These are phyloP conservation scores for Fraxinus cuspidata DNA, from an alignment of 257 asterid species.

Conservation along the genomic window DNA sequence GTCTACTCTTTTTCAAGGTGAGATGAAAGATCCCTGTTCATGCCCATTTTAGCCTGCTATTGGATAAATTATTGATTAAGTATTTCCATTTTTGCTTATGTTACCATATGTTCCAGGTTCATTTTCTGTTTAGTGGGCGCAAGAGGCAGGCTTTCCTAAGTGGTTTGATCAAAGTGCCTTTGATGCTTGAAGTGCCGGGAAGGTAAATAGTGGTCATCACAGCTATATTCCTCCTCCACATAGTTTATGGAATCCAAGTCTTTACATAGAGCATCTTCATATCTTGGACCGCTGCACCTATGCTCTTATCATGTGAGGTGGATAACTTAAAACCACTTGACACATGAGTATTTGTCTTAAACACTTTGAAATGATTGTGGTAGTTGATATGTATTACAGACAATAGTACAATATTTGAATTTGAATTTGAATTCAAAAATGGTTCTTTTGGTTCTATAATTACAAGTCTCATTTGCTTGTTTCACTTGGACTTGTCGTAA, in stretches of 20 bases:
- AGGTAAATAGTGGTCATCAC: constrained; percentile 63
- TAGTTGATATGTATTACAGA: no score
- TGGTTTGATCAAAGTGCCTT: constrained; percentile 61
- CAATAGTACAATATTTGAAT: no score
- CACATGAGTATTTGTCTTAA: no score
- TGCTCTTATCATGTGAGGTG: constrained; percentile 34
- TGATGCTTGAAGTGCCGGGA: constrained; percentile 53
- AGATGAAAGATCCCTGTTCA: no score
- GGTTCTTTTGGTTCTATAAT: no score
- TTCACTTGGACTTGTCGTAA: no score
- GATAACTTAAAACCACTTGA: no score
- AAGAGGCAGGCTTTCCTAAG: constrained; percentile 52
- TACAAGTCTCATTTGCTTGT: no score
- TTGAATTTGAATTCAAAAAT: no score
- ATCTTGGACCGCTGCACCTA: constrained; percentile 72
- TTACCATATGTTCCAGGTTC: constrained; percentile 55
- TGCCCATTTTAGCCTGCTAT: not conserved
- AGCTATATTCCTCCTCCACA: constrained; percentile 49
- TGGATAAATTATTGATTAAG: not conserved
- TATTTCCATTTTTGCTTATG: not conserved
- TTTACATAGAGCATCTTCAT: constrained; percentile 77
- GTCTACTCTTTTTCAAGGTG: no score
- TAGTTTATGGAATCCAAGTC: constrained; percentile 45
- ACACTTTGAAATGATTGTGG: no score
- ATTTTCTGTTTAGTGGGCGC: constrained; percentile 73